phyloP scores from a whole-genome alignment of 352 stramenopile genomes.

The Pythium grandisporangium region DNA sequence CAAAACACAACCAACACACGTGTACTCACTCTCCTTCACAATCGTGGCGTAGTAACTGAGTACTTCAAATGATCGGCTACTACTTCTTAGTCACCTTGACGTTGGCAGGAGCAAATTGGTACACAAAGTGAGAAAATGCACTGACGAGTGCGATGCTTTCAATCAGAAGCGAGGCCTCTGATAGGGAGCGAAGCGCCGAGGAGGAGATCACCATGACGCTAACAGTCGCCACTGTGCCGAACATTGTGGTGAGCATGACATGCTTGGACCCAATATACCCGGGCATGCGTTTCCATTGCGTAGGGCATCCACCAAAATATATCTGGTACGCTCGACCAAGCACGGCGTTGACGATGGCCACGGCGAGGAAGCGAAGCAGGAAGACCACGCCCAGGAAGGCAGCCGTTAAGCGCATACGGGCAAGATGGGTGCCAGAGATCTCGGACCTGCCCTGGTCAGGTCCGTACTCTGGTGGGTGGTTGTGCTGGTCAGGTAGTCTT shows the following conservation, averaged over 20 bases:
- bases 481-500: not conserved
- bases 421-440: not conserved
- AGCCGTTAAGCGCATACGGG: conserved; percentile 13
- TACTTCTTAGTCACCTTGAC: conserved; percentile 5
- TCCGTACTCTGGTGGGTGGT: no score
- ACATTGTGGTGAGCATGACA: conserved; percentile 46
- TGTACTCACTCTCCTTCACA: no score
- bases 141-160: conserved; percentile 28
- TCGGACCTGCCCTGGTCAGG: not conserved
- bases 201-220: conserved; percentile 27
- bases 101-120: no score
- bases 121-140: conserved; percentile 37
- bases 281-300: conserved; percentile 36
- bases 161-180: conserved; percentile 34
- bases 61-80: not conserved
- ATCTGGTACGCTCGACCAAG: conserved; percentile 39
- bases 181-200: conserved; percentile 29
- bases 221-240: conserved; percentile 25
- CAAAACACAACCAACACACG: no score
- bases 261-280: conserved; percentile 55
- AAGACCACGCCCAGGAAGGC: conserved; percentile 44
- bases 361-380: conserved; percentile 18
- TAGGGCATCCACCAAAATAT: conserved; percentile 34
- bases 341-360: conserved; percentile 20
- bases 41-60: no score